Evolutionary conservation across 805 yeast species (phyloP), one percentile per base, ranked within the genome.

Genomic region (Ogataea pini): DNA sequence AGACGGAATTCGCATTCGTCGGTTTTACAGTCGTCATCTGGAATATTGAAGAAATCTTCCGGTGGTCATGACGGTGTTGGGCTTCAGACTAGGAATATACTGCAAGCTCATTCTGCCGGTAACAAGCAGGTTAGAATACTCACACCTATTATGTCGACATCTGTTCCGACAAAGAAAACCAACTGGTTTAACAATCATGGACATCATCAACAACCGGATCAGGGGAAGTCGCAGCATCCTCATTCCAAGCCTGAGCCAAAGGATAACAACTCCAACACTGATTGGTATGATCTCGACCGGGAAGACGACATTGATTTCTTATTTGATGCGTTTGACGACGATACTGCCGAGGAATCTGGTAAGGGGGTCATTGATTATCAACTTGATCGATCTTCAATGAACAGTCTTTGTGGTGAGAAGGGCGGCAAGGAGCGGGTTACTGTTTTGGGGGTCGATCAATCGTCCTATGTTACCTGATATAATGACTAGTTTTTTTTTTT

Each of bases 1-100:
- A 69, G 83, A 56, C 67, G 73, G 45, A 67, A 68, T 38, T 65
- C 67, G 7, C 66, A 61, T 61, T 69, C 59, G 51, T 63, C 49
- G 9, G 57, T 52, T 3, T 40, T 42, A 42, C 52, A 45, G 4
- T 31, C 53, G n/a, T 47, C 50, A 8, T 52, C 46, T 7, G 61
- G 58, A 20, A 50, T 51, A 10, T 37, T 55, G 44, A 59, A 56
- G 18, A 60, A 52, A 29, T 37, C 59, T 49, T 48, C 48, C 54
- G 56, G 40, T 19, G 22, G 37, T 3, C 18, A 36, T 8, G 18
- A 14, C 7, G 16, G 33, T 29, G 16, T 14, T 13, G 16, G 9
- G n/a, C n/a, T n/a, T n/a, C n/a, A n/a, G 20, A n/a, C 43, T 28
- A 32, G 18, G 32, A 45, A 29, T 32, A 32, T 22, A 17, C 28